Conservation (phyloP, 2,329 filamentous ascomycete genomes). For the Trichoderma sp. region DNA sequence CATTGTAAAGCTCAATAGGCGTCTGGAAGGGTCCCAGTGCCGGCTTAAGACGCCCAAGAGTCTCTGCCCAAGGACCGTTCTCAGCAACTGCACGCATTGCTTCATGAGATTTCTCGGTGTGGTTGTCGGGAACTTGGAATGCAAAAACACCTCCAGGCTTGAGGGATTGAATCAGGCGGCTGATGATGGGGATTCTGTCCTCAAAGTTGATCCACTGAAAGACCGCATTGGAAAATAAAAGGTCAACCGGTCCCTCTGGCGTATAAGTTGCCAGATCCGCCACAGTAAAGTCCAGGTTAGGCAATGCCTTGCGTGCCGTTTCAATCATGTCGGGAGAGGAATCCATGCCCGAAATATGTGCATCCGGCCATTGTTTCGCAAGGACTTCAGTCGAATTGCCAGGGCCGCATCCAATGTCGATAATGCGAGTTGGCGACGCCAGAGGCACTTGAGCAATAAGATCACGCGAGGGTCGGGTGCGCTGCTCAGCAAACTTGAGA, state of each 20-base stretch:
- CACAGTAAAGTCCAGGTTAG: slow-evolving; percentile 43
- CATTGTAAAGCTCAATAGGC: slow-evolving; percentile 47
- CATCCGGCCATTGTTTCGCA: slow-evolving; percentile 44
- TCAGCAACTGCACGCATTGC: slow-evolving; percentile 47
- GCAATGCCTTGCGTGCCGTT: slow-evolving; percentile 42
- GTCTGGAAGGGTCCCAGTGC: slow-evolving; percentile 49
- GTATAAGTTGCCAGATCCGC: slow-evolving; percentile 45
- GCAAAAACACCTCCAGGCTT: slow-evolving; percentile 48
- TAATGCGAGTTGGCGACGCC: slow-evolving; percentile 40
- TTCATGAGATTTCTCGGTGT: slow-evolving; percentile 46
- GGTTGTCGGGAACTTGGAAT: slow-evolving; percentile 51
- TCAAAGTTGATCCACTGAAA: slow-evolving; percentile 54
- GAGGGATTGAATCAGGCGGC: slow-evolving; percentile 41
- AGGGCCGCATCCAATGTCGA: slow-evolving; percentile 60
- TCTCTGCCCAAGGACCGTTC: slow-evolving; percentile 37
- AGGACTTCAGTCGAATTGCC: slow-evolving; percentile 56
- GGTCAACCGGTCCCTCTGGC: slow-evolving; percentile 33
- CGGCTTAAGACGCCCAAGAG: slow-evolving; percentile 30
- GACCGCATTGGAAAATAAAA: slow-evolving; percentile 57
- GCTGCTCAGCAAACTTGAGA: slow-evolving; percentile 52
- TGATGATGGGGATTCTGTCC: slow-evolving; percentile 45
- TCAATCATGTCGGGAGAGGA: slow-evolving; percentile 54
- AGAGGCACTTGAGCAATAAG: slow-evolving; percentile 48
- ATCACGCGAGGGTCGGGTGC: slow-evolving; percentile 52
- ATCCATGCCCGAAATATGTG: slow-evolving; percentile 51